A percentile compares a stretch with the other conserved stretches of the same genome.
Conservation (phyloP, 352 stramenopile genomes). For the Phytopythium sindhum region DNA sequence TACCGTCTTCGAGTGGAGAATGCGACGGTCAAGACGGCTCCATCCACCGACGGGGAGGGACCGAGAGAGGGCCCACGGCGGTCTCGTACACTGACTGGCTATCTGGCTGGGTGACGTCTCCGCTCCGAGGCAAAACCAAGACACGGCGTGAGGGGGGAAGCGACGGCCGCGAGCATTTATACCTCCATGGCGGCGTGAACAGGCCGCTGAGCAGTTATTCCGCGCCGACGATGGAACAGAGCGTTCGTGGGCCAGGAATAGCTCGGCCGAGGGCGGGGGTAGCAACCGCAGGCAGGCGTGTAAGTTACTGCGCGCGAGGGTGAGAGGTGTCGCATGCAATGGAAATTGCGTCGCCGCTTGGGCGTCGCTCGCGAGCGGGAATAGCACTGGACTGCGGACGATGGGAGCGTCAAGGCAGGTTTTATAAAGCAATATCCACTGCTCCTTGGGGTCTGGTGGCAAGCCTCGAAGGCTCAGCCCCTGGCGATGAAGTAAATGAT, state of each 20-base stretch:
- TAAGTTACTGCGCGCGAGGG: neutral
- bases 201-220: too few relatives aligned
- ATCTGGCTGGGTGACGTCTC: neutral
- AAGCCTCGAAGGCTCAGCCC: neutral
- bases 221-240: too few relatives aligned
- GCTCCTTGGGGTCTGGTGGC: neutral
- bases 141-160: neutral
- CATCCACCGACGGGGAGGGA: neutral
- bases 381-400: neutral
- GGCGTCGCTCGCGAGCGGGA: neutral
- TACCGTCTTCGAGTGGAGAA: neutral
- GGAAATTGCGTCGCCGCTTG: neutral
- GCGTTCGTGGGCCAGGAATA: neutral
- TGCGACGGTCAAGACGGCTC: neutral
- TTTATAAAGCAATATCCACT: neutral
- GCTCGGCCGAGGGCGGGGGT: too few relatives aligned
- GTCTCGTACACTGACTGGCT: neutral
- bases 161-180: neutral
- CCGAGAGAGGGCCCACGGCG: too few relatives aligned
- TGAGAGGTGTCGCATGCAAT: neutral
- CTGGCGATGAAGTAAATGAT: constrained; percentile 7
- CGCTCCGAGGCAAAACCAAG: neutral
- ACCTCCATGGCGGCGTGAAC: too few relatives aligned
- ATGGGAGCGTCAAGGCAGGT: neutral
- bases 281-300: neutral